Base-by-base conservation (phyloP, 257 asterid species). In the Orobanche coerulescens region DNA sequence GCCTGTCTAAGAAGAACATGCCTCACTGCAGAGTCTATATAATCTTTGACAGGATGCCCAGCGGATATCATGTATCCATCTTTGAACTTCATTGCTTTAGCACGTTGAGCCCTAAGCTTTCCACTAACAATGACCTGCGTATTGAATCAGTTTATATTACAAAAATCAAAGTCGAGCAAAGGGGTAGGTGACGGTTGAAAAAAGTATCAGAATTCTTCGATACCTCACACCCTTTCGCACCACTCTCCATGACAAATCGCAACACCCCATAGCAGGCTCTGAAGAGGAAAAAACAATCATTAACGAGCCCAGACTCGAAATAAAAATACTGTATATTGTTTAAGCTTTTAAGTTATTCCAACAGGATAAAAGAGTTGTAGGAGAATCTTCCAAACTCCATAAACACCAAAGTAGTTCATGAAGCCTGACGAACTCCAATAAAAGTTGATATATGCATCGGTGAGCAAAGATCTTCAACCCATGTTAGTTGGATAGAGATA, bases 51-150 rank as follows among this genome's bases (percentile, higher is more conserved):
- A 0, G 85, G 88, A 69, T 81, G 88, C 3, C 88, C 88, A 0
- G 88, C 79, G 15, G 84, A 82, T 12, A 82, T 78, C 84, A 78
- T 78, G 75, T 81, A 81, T 4, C 87, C 87, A 48, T 81, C 87
- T 69, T 78, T 78, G 69, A 81, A 81, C 62, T 76, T 81, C 87
- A 81, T 82, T 3, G 88, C 71, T 47, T 82, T 82, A 0, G 88
- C 87, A 61, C 82, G 80, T 53, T 73, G 81, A 15, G 87, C 87
- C 69, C 87, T 78, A 11, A 81, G 84, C 72, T 81, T 81, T 31
- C 87, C 87, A 50, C 87, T 81, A 5, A 78, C 87, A 58, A 81
- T 81, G 8, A 81, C 86, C 83, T 81, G 75, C 37, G 55, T 2
- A 4, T 63, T n/a, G 47, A 4, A 26, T 61, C 22, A 9, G 12